Evolutionary conservation across 83 land plant species (phyloP).

Genomic region (Diphasiastrum complanatum): DNA sequence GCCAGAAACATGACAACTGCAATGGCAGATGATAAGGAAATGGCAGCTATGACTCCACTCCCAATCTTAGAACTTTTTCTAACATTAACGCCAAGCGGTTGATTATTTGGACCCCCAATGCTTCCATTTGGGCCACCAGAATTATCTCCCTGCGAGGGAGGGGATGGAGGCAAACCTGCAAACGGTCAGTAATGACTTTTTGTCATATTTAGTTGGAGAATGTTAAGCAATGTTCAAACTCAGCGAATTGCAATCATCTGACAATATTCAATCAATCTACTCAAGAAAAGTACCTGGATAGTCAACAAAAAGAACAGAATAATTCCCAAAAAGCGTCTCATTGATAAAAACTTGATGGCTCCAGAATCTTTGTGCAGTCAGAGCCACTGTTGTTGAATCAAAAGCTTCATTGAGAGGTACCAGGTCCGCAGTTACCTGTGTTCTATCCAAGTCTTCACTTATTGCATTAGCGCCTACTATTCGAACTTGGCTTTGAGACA

Average conservation of each 20-base stretch:
- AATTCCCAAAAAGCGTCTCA: conserved; percentile 51
- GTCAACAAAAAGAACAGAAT: conserved; percentile 49
- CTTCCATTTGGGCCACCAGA: conserved; percentile 13
- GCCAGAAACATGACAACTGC: conserved; percentile 38
- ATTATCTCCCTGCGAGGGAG: conserved; percentile 38
- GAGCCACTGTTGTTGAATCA: conserved; percentile 45
- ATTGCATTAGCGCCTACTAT: conserved; percentile 75
- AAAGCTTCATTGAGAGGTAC: conserved; percentile 49
- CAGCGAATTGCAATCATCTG: too few species aligned
- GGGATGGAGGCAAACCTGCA: conserved; percentile 84
- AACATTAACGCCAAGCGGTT: conserved; percentile 64
- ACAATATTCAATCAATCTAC: conserved; percentile 3
- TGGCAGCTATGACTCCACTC: conserved; percentile 40
- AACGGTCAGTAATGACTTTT: neutral
- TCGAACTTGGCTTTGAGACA: conserved; percentile 62
- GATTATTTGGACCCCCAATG: conserved; percentile 16
- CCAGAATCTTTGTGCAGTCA: conserved; percentile 62
- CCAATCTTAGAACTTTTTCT: conserved; percentile 25
- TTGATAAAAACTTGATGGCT: conserved; percentile 43
- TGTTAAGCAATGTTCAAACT: neutral
- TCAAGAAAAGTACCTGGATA: conserved; percentile 58
- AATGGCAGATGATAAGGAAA: conserved; percentile 52
- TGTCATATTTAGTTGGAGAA: neutral
- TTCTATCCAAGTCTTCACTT: conserved; percentile 44
- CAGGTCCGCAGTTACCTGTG: conserved; percentile 52